Percentiles rank a stretch among this genome's conserved stretches.
Evolutionary conservation across 345 rosid genomes (phyloP).

Genomic region (Citrus australasica): DNA sequence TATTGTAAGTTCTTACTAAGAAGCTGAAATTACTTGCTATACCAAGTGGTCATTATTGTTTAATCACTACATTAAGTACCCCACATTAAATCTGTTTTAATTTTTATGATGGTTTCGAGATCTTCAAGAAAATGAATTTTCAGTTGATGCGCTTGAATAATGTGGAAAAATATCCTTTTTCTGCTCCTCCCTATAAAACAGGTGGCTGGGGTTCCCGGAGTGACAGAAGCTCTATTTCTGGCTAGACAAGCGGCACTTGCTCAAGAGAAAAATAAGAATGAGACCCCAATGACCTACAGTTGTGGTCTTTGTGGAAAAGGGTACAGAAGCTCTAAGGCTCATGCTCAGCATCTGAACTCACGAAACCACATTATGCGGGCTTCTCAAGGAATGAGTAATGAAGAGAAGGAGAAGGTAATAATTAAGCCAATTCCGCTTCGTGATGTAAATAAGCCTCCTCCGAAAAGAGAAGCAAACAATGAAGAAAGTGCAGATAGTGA

Average conservation of each 20-base stretch:
- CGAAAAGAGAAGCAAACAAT: slow-evolving; percentile 15
- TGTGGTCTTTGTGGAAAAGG: slow-evolving; percentile 76
- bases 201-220: slow-evolving; percentile 99
- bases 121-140: not conserved
- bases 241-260: slow-evolving; percentile 75
- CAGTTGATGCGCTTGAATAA: not conserved
- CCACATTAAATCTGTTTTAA: not conserved
- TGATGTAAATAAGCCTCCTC: slow-evolving; percentile 24
- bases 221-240: slow-evolving; percentile 72
- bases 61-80: not conserved
- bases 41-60: not conserved
- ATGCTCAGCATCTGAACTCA: slow-evolving; percentile 80
- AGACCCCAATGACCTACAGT: slow-evolving; percentile 65
- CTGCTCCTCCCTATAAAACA: slow-evolving; percentile 17
- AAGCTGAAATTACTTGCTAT: not conserved
- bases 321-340: slow-evolving; percentile 84
- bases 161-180: not conserved
- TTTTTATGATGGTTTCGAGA: not conserved
- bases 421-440: slow-evolving; percentile 60
- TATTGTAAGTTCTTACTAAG: not conserved
- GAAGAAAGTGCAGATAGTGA: slow-evolving; percentile 55
- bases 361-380: slow-evolving; percentile 54
- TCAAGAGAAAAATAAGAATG: slow-evolving; percentile 53
- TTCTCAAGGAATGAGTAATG: slow-evolving; percentile 49
- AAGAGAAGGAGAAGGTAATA: slow-evolving; percentile 47